These are phyloP conservation scores for Talaromyces ruber DNA, from an alignment of 495 filamentous ascomycete species.

Conservation along the genomic window DNA sequence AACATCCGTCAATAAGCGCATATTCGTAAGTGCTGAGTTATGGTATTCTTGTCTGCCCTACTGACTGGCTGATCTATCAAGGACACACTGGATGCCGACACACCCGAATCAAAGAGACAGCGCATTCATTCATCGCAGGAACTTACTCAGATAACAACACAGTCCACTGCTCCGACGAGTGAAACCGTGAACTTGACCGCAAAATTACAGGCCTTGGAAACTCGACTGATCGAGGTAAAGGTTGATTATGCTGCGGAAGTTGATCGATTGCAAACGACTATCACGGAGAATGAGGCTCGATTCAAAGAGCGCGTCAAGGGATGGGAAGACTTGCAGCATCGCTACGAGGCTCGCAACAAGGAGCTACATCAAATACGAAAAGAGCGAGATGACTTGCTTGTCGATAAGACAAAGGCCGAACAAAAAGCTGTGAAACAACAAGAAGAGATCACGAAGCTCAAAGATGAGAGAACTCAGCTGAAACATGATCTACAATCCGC, in stretches of 20 bases:
- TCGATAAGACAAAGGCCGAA: constrained; percentile 17
- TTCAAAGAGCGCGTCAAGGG: constrained; percentile 19
- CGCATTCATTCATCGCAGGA: constrained; percentile 24
- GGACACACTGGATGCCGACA: constrained; percentile 21
- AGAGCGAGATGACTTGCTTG: constrained; percentile 22
- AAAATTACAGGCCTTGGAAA: constrained; percentile 24
- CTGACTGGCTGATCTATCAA: not conserved
- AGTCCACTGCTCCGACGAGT: constrained; percentile 22
- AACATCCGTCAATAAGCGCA: constrained; percentile 20
- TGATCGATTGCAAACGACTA: constrained; percentile 18
- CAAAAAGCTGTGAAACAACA: constrained; percentile 30
- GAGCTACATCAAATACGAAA: constrained; percentile 29
- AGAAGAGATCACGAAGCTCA: constrained; percentile 36
- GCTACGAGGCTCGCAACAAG: constrained; percentile 32
- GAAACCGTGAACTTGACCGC: constrained; percentile 19
- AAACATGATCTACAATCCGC: constrained; percentile 41
- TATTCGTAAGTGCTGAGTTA: constrained; percentile 20
- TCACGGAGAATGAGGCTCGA: constrained; percentile 15
- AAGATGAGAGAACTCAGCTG: constrained; percentile 38
- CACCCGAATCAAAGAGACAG: constrained; percentile 22
- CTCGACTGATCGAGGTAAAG: constrained; percentile 27
- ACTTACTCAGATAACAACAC: constrained; percentile 21
- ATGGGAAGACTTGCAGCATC: constrained; percentile 28
- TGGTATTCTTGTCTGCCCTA: not conserved
- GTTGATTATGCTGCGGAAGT: constrained; percentile 20